Evolutionary conservation across 2,329 filamentous ascomycete species (phyloP), one percentile per base, ranked within the genome.

Genomic region (Graphilbum ipis-grandicollis): DNA sequence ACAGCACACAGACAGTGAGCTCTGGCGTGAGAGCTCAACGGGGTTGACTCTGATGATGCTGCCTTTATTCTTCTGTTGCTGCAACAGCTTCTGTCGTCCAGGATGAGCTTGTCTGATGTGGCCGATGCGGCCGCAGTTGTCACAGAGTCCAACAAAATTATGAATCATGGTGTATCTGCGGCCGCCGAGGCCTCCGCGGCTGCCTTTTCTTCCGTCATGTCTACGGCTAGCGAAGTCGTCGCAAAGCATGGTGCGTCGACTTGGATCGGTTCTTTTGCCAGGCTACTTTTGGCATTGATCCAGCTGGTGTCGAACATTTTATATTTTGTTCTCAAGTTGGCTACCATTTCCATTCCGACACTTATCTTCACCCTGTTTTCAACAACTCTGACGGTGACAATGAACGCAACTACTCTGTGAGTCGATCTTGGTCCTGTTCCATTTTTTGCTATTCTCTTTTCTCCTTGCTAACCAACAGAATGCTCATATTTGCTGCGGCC

Each of bases 381-480:
- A 6, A 88, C 84, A 44, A 94, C 82, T 56, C 64, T 93, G 63
- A 98, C 90, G 0, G 83, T 98, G 51, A 98, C 90, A 10, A 92
- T 98, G 86, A 96, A 96, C 54, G 88, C 90, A 48, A 96, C 88
- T 17, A 98, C 90, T 15, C 58, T 98, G 75, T 92, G 73, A 52
- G 75, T 44, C 39, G 22, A 13, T 15, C 33, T 34, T 1, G 3
- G 30, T 7, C 7, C 13, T 1, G 23, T 25, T 7, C 12, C 23
- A 25, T 7, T 14, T 29, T 29, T 6, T n/a, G 29, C 12, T 31
- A 9, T 28, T 28, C 10, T 23, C 10, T 23, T 23, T 23, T 23
- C 21, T 10, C 21, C 21, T 10, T 6, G 21, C 19, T 15, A 19
- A 47, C 43, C 29, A 33, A 14, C 42, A 80, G 77, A 34, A 74